These are phyloP conservation scores for Fusarium sp. DNA, from an alignment of 2,329 filamentous ascomycete genomes.

Conservation along the genomic window DNA sequence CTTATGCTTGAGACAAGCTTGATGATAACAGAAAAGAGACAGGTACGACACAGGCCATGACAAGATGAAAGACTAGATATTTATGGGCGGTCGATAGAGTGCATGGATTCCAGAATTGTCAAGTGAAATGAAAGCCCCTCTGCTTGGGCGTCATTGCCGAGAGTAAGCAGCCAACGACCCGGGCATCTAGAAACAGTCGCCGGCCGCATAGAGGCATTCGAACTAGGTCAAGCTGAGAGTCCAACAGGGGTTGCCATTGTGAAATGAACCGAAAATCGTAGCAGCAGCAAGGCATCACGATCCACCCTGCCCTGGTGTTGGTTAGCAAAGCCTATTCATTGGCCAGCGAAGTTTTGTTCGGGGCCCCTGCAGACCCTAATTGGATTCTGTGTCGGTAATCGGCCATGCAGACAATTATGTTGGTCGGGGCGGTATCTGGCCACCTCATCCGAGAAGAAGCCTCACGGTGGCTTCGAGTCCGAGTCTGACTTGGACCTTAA, in stretches of 20 bases:
- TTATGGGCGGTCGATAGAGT: not conserved
- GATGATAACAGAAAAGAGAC: not conserved
- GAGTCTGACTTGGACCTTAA: too few relatives aligned
- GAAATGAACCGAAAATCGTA: not conserved
- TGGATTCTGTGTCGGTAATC: not conserved
- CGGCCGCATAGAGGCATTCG: not conserved
- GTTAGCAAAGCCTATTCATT: not conserved
- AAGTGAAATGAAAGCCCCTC: not conserved
- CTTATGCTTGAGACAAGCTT: not conserved
- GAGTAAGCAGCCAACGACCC: not conserved
- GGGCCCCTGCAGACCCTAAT: not conserved
- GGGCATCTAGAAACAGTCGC: not conserved
- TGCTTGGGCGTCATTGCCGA: not conserved
- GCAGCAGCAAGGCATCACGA: not conserved
- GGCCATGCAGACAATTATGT: not conserved
- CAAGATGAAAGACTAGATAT: not conserved
- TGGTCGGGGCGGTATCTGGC: not conserved
- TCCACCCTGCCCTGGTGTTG: not conserved
- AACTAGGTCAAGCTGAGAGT: not conserved
- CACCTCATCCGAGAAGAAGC: not conserved
- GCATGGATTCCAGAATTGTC: not conserved
- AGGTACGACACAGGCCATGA: not conserved
- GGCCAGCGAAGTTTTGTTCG: not conserved
- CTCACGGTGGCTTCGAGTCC: not conserved
- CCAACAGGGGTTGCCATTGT: not conserved